phyloP scores from a whole-genome alignment of 2,329 filamentous ascomycete genomes.

The Calonectria fujianensis region DNA sequence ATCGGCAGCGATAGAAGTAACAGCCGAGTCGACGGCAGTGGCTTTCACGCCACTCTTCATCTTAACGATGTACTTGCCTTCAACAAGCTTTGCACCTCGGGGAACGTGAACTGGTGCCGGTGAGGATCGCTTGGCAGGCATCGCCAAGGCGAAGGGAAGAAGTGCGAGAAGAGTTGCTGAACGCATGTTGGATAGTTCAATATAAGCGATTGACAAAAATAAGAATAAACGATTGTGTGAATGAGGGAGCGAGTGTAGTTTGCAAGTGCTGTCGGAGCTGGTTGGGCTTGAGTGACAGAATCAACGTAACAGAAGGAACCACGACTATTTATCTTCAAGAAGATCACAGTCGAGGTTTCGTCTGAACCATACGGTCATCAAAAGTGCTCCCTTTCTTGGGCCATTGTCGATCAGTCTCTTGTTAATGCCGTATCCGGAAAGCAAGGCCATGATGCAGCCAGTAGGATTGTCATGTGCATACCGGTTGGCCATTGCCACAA shows the following conservation, averaged over 20 bases:
- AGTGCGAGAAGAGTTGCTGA: slow-evolving; percentile 58
- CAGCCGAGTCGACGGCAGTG: slow-evolving; percentile 51
- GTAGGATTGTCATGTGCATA: slow-evolving; percentile 13
- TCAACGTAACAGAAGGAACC: background rate
- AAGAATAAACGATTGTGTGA: background rate
- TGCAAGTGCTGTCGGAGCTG: background rate
- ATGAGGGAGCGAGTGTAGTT: background rate
- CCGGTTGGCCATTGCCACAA: background rate
- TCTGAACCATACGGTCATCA: background rate
- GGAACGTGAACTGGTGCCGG: slow-evolving; percentile 61
- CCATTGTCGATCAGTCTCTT: background rate
- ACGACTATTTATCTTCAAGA: background rate
- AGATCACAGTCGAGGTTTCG: background rate
- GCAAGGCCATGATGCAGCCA: background rate
- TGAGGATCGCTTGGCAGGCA: slow-evolving; percentile 56
- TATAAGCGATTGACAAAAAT: no score
- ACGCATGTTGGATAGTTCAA: slow-evolving; percentile 55
- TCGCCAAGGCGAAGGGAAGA: slow-evolving; percentile 58
- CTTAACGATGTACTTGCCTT: slow-evolving; percentile 63
- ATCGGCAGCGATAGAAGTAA: slow-evolving; percentile 56
- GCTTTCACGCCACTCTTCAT: slow-evolving; percentile 54
- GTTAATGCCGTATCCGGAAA: background rate
- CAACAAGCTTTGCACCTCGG: slow-evolving; percentile 57
- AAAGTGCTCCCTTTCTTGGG: background rate
- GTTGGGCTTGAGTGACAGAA: background rate